These are phyloP conservation scores for Aspergillus novofumigatus DNA, from an alignment of 2,329 filamentous ascomycete species.

Conservation along the genomic window DNA sequence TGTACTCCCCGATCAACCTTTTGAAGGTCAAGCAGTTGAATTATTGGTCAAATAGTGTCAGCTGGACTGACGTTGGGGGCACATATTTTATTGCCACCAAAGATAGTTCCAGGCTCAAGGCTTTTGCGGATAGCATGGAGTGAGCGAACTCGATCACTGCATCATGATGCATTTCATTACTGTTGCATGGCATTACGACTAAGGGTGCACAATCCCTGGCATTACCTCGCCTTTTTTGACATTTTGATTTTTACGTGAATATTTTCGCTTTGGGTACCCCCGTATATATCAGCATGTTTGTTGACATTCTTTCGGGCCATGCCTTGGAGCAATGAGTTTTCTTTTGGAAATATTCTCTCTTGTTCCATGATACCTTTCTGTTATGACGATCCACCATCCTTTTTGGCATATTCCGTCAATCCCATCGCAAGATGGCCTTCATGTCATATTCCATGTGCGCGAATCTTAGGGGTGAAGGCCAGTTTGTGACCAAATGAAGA, in stretches of 20 bases:
- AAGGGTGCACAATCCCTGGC: not conserved
- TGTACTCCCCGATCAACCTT: slow-evolving; percentile 76
- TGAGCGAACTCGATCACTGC: slow-evolving; percentile 12
- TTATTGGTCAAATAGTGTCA: slow-evolving; percentile 69
- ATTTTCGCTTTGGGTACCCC: not conserved
- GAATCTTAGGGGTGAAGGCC: not conserved
- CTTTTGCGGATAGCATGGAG: slow-evolving; percentile 41
- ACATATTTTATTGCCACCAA: slow-evolving; percentile 86
- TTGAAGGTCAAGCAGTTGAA: slow-evolving; percentile 70
- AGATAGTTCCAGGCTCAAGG: slow-evolving; percentile 54
- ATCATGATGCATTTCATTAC: not conserved
- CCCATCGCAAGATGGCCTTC: not conserved
- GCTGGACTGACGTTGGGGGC: slow-evolving; percentile 83
- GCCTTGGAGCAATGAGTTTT: not conserved
- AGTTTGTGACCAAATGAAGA: not conserved
- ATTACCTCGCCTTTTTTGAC: not conserved
- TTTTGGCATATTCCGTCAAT: not conserved
- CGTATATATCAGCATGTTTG: not conserved
- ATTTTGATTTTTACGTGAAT: not conserved
- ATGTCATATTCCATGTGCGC: not conserved
- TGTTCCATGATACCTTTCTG: slow-evolving; percentile 15
- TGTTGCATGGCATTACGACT: not conserved
- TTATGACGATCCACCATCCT: slow-evolving; percentile 5
- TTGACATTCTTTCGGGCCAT: not conserved
- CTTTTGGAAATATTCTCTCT: slow-evolving; percentile 5